phyloP scores from a whole-genome alignment of 1,284 basidiomycete genomes.

The Caloboletus firmus region DNA sequence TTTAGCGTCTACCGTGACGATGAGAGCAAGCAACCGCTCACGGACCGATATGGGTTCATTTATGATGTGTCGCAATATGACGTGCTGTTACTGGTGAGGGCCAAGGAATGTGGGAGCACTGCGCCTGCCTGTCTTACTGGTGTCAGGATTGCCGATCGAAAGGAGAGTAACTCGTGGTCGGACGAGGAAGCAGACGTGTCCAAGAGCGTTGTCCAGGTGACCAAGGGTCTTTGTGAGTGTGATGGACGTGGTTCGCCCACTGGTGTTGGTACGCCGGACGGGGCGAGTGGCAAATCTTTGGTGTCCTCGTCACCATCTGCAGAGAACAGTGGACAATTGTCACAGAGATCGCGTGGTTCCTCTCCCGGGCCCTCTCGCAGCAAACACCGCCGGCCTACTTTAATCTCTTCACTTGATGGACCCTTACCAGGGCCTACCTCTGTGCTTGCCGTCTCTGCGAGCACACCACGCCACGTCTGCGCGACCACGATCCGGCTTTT shows the following conservation, averaged over 20 bases:
- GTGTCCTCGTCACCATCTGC: slow-evolving; percentile 11
- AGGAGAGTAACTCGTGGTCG: slow-evolving; percentile 74
- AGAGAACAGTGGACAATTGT: slow-evolving; percentile 24
- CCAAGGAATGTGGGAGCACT: slow-evolving; percentile 69
- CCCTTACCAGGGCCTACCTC: slow-evolving; percentile 43
- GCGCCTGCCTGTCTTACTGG: slow-evolving; percentile 85
- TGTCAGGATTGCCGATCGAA: slow-evolving; percentile 80
- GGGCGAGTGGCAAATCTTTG: slow-evolving; percentile 10
- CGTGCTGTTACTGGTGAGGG: slow-evolving; percentile 71
- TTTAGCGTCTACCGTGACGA: slow-evolving; percentile 56
- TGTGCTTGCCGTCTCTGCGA: slow-evolving; percentile 53
- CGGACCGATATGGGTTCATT: slow-evolving; percentile 94
- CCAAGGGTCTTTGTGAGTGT: slow-evolving; percentile 61
- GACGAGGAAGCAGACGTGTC: slow-evolving; percentile 49
- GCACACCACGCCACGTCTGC: slow-evolving; percentile 70
- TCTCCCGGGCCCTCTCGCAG: slow-evolving; percentile 55
- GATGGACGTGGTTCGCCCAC: slow-evolving; percentile 41
- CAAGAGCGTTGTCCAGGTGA: slow-evolving; percentile 50
- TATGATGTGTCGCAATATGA: slow-evolving; percentile 85
- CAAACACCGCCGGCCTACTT: slow-evolving; percentile 44
- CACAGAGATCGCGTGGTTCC: slow-evolving; percentile 36
- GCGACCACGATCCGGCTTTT: slow-evolving; percentile 75
- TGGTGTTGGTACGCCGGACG: slow-evolving; percentile 15
- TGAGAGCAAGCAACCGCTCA: slow-evolving; percentile 65
- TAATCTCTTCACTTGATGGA: slow-evolving; percentile 34